phyloP scores from a whole-genome alignment of 1,139 yeast species.

The Pichia sp. region DNA sequence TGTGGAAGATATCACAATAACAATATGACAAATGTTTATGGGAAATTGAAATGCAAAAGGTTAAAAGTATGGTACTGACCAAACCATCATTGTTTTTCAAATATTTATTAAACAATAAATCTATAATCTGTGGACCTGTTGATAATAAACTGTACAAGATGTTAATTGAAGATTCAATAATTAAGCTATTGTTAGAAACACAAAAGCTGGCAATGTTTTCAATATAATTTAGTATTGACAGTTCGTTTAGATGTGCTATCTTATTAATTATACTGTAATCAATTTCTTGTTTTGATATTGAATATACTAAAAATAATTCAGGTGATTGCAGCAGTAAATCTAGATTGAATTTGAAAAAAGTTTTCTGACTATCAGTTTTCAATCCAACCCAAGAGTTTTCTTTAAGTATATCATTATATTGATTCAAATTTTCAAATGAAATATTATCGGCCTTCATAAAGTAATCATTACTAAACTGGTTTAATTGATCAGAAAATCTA shows the following conservation, averaged over 20 bases:
- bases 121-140: neutral
- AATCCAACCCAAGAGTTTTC: slow-evolving; percentile 14
- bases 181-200: neutral
- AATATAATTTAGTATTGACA: neutral
- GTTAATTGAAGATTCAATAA: slow-evolving; percentile 7
- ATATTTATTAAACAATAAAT: neutral
- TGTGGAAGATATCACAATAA: neutral
- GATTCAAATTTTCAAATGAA: neutral
- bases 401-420: neutral
- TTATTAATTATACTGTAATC: neutral
- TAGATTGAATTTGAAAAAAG: slow-evolving; percentile 1
- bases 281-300: neutral
- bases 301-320: slow-evolving; percentile 5
- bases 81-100: neutral
- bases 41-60: slow-evolving; percentile 9
- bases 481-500: neutral
- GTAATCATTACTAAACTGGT: neutral
- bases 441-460: neutral
- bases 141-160: slow-evolving; percentile 4
- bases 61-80: slow-evolving; percentile 9
- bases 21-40: neutral
- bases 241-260: neutral
- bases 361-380: neutral
- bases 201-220: slow-evolving; percentile 5
- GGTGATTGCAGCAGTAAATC: slow-evolving; percentile 3